Base-by-base conservation (phyloP, 2,329 filamentous ascomycete species). In the Xylariales sp. region DNA sequence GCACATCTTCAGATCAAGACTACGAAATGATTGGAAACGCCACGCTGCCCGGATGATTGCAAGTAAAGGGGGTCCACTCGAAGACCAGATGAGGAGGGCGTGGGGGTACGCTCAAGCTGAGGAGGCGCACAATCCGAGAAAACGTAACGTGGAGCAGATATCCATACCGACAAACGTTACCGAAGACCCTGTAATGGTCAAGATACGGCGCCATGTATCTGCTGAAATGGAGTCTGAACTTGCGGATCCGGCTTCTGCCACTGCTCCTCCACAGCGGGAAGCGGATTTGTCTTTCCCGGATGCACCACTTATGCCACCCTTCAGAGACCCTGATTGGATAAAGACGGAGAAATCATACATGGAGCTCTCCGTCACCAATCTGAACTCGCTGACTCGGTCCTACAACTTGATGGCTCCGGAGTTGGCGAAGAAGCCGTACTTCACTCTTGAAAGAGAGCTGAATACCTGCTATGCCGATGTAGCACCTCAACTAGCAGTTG, bases 391-490 rank as follows among this genome's bases (percentile, higher is more conserved):
- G 36, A 84, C 88, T 6, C 79, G 93, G 19, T 86, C 86, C 11
- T 98, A 98, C 69, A 97, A 97, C 54, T 77, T 97, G 3, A 91
- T 95, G 81, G 91, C 93, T 0, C 93, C 93, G 0, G 84, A 88
- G 41, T 73, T 95, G 2, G 90, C 91, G 3, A 94, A 93, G 65
- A 95, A 95, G 62, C 88, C 91, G 0, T 97, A 97, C 62, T 89
- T 88, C 57, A 82, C 74, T 2, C 77, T 97, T 6, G 79, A 89
- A 32, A 80, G 91, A 36, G 93, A 98, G 64, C 72, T 97, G 12
- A 74, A 73, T 21, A 72, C 78, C 3, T 96, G 90, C 59, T 97
- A 82, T 57, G 85, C 88, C 1, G 90, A 95, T 46, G 83, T 95
- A 1, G 91, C 91, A 5, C 88, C 88, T 0, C 69, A 74, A 34